Evolutionary conservation across 495 filamentous ascomycete genomes (phyloP).

Genomic region (Aspergillus sparsus): DNA sequence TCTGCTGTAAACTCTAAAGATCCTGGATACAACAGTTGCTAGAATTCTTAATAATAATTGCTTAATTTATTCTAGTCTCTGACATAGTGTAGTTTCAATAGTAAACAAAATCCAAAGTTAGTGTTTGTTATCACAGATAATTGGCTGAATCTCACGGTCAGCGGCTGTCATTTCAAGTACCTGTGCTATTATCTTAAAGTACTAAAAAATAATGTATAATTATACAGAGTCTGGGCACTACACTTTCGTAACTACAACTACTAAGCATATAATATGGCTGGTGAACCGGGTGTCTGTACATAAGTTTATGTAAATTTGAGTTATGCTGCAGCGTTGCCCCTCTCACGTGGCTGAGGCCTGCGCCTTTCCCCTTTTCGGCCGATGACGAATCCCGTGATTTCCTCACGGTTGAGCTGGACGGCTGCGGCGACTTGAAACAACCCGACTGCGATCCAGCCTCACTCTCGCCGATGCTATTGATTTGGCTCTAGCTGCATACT

Average conservation of each 20-base stretch:
- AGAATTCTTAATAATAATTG: too few relatives aligned
- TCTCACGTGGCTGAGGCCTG: constrained; percentile 8
- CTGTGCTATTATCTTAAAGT: too few relatives aligned
- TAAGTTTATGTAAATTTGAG: background rate
- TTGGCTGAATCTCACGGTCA: too few relatives aligned
- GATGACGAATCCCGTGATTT: constrained; percentile 14
- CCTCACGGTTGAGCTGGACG: constrained; percentile 11
- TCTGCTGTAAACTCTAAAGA: too few relatives aligned
- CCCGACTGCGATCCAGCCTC: constrained; percentile 2
- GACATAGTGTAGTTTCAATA: too few relatives aligned
- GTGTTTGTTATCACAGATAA: too few relatives aligned
- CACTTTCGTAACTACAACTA: background rate
- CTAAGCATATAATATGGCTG: background rate
- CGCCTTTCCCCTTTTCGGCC: constrained; percentile 1
- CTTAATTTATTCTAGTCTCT: too few relatives aligned
- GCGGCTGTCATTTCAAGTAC: too few relatives aligned
- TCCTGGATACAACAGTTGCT: too few relatives aligned
- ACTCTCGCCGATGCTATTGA: constrained; percentile 4
- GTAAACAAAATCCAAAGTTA: too few relatives aligned
- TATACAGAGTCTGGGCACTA: background rate
- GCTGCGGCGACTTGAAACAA: constrained; percentile 14
- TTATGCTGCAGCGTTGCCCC: constrained; percentile 10
- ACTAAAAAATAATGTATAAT: background rate
- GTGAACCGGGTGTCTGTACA: background rate
- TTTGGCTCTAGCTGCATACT: constrained; percentile 1